phyloP scores from a whole-genome alignment of 495 filamentous ascomycete genomes.

The Talaromyces proteolyticus region DNA sequence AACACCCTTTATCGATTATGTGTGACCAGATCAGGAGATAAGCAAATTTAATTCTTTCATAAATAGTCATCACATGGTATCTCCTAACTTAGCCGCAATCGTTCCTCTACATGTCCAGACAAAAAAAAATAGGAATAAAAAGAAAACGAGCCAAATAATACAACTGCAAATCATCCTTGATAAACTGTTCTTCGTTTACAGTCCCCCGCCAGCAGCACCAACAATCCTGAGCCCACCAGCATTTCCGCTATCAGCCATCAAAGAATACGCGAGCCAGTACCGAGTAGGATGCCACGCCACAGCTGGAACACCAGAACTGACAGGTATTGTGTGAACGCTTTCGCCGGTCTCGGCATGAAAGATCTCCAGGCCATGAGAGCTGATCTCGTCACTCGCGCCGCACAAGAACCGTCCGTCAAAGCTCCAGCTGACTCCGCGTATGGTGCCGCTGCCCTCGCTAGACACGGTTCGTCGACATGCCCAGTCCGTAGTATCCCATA shows the following conservation, averaged over 20 bases:
- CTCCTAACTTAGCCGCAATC: too few relatives aligned
- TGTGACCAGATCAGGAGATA: too few relatives aligned
- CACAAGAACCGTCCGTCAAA: slow-evolving; percentile 88
- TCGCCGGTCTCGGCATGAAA: slow-evolving; percentile 88
- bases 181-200: slow-evolving; percentile 16
- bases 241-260: slow-evolving; percentile 68
- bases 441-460: slow-evolving; percentile 63
- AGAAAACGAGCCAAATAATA: too few relatives aligned
- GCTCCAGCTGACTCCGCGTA: slow-evolving; percentile 81
- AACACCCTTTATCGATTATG: too few relatives aligned
- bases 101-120: too few relatives aligned
- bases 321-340: slow-evolving; percentile 71
- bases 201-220: slow-evolving; percentile 48
- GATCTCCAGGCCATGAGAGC: slow-evolving; percentile 55
- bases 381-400: slow-evolving; percentile 75
- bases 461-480: slow-evolving; percentile 77
- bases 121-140: too few relatives aligned
- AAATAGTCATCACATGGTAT: too few relatives aligned
- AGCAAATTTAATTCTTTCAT: neutral
- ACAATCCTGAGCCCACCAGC: slow-evolving; percentile 76
- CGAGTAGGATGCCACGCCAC: slow-evolving; percentile 87
- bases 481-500: slow-evolving; percentile 94
- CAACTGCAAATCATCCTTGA: neutral
- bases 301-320: slow-evolving; percentile 47
- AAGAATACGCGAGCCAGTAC: slow-evolving; percentile 89